Evolutionary conservation across 257 asterid species (phyloP), one percentile per base, ranked within the genome.

Genomic region (Solanum virginianum): DNA sequence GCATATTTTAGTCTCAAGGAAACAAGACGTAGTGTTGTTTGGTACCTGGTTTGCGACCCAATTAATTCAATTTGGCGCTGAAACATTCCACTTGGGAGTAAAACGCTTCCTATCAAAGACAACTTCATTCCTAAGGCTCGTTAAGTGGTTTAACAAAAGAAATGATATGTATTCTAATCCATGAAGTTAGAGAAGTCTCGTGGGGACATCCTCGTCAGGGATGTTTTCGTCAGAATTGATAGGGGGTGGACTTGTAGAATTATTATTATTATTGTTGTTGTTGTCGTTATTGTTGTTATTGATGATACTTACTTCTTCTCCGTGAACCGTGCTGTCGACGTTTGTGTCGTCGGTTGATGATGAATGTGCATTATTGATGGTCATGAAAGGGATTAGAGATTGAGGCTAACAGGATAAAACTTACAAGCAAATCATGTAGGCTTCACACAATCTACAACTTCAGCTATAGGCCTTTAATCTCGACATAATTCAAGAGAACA

Each of bases 301-400:
- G 49, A 10, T 54, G 59, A 32, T n/a, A 32, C 11, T 15, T 20
- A 32, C 39, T 22, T 75, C 49, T 12, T 36, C 65, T 59, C 7
- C 66, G 9, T 41, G 82, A 16, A 69, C 87, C 4, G 55, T 72
- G 88, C 80, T 70, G 16, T 59, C 66, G n/a, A 51, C 15, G 12
- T 72, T 87, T 0, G 54, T 85, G 26, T 55, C 87, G 22, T 69
- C 84, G 43, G 84, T 75, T 3, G n/a, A 29, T 1, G 87, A 84
- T 8, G 86, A 88, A 84, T 85, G 88, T 15, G 89, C 22, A 4
- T 87, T 55, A 6, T 86, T 56, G 80, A 87, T 85, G 88, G 89
- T 24, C 71, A 63, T 85, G 85, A 87, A 87, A 82, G 90, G 85
- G 47, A 87, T 81, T 8, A 87, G 92, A 60, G 86, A 87, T 71